Evolutionary conservation across 129 eudicot species (phyloP), one percentile per base, ranked within the genome.

Genomic region (Tagetes erecta): DNA sequence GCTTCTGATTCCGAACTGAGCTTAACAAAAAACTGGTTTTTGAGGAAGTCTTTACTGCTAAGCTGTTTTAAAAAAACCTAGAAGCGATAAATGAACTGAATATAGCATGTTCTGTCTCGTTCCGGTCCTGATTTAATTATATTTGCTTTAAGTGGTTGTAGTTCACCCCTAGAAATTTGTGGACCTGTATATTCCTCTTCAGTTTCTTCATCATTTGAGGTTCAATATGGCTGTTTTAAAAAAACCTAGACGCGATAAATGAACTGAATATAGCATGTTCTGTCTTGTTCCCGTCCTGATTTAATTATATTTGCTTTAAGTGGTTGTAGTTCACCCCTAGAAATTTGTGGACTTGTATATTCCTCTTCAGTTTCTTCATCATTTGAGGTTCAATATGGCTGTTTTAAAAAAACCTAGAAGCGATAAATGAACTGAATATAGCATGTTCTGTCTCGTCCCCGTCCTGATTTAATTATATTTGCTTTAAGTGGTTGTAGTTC

Each of bases 381-480:
- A 57, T 8, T 31, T 57, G 12, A 30, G 27, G 27, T 20, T 20
- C 27, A n/a, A n/a, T n/a, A n/a, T n/a, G n/a, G 38, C 37, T 8
- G 39, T 30, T 67, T 31, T 67, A 67, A n/a, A 38, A 67, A 7
- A 67, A 42, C 44, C 53, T 67, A 42, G 55, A 67, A 67, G 4
- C 36, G 14, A 41, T 7, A 42, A 66, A 44, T 40, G n/a, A 40
- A 65, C 35, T 7, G 50, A 65, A 40, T 14, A 65, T 58, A 3
- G 1, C 38, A 33, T 33, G 27, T 20, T 20, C 27, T 20, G 27
- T 20, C 27, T 20, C 27, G 27, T 20, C 0, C 27, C 27, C 0
- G 27, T 20, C 27, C 27, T 20, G 27, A 20, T 20, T 20, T 20
- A 20, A 20, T 20, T 20, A 20, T 20, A 20, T 20, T 20, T 20